phyloP scores from a whole-genome alignment of 306 rosid species.

The Quercus gilva region DNA sequence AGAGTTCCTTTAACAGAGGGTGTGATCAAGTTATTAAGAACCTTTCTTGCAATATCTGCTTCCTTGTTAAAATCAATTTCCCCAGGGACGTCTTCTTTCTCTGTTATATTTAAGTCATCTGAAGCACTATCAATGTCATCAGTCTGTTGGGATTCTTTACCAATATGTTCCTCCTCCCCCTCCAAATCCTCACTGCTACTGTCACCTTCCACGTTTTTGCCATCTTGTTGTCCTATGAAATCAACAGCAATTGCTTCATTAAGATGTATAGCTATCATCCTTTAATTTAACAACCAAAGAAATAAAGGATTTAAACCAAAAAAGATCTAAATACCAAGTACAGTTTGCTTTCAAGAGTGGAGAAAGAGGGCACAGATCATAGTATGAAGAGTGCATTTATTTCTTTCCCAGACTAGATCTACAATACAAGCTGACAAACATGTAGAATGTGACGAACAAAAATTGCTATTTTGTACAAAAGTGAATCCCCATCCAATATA shows the following conservation, averaged over 20 bases:
- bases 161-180: constrained; percentile 28
- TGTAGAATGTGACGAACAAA: background rate
- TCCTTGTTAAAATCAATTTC: constrained; percentile 79
- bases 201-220: constrained; percentile 43
- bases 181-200: constrained; percentile 47
- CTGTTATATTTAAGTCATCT: constrained; percentile 31
- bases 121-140: constrained; percentile 35
- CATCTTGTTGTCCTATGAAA: constrained; percentile 49
- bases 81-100: constrained; percentile 37
- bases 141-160: constrained; percentile 26
- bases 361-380: background rate
- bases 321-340: background rate
- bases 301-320: background rate
- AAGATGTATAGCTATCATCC: constrained; percentile 1
- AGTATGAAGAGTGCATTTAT: background rate
- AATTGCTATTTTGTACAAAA: background rate
- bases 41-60: constrained; percentile 79
- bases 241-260: constrained; percentile 5
- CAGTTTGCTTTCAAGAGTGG: background rate
- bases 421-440: background rate
- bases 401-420: background rate
- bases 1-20: constrained; percentile 45
- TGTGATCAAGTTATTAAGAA: constrained; percentile 58
- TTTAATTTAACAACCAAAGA: background rate
- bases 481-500: background rate